Base-by-base conservation (phyloP, 2,329 filamentous ascomycete genomes). In the Calonectria honghensis region DNA sequence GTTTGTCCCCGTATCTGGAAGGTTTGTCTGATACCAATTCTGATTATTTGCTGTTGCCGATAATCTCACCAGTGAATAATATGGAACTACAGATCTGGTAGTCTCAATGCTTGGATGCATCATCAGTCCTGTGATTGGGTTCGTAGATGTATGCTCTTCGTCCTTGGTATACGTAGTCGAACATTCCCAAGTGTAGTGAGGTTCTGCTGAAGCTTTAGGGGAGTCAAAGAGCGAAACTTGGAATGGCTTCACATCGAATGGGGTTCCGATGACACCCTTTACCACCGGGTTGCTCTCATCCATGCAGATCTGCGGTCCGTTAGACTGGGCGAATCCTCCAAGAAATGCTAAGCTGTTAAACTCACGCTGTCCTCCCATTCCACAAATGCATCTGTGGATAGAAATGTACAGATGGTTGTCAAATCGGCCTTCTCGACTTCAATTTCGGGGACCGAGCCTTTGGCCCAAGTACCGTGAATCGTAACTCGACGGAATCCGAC, bases 191-290 rank as follows among this genome's bases (percentile, higher is more conserved):
- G 85, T 84, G 4, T 81, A 80, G 70, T 91, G 90, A 0, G 80
- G 72, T 5, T 79, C 77, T 11, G 80, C 68, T 0, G 79, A 70
- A 18, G 76, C 63, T 59, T 77, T 61, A 45, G 82, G 68, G 0
- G 77, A 50, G 1, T 82, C 84, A 13, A 81, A 77, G 20, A 91
- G 80, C 1, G 86, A 78, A 18, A 92, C 82, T 61, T 91, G 87
- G 70, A 92, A 92, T 0, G 89, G 85, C 59, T 87, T 87, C 2
- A 87, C 84, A 20, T 86, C 82, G 45, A 88, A 86, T 0, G 90
- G 90, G 0, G 90, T 91, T 1, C 88, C 87, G 6, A 92, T 87
- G 3, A 91, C 84, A 3, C 90, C 90, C n/a, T 90, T 87, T 57
- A 87, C 90, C 51, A 86, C 78, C n/a, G 83, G 84, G 0, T 79